A percentile compares a stretch with the other conserved stretches of the same genome.
Conservation (phyloP, 768 basidiomycete species). For the Pisolithus albus region DNA sequence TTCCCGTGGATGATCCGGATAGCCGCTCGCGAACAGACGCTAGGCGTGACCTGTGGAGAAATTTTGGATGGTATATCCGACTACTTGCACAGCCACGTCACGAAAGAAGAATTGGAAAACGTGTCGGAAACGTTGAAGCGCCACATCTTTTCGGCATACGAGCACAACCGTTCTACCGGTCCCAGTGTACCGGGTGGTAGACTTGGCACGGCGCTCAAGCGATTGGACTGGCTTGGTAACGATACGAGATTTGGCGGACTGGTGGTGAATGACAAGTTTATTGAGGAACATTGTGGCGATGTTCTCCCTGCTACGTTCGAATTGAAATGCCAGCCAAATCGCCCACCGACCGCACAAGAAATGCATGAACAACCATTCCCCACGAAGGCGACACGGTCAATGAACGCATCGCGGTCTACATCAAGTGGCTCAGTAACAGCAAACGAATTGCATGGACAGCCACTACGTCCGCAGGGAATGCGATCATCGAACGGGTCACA, state of each 20-base stretch:
- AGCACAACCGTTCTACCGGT: conserved; percentile 58
- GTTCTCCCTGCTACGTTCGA: conserved; percentile 54
- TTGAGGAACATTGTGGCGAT: conserved; percentile 41
- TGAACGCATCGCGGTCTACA: conserved; percentile 3
- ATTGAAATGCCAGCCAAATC: conserved; percentile 43
- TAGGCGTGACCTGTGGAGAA: conserved; percentile 64
- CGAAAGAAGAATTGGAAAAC: conserved; percentile 45
- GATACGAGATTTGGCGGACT: conserved; percentile 63
- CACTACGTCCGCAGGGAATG: too few species aligned
- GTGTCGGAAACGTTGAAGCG: conserved; percentile 32
- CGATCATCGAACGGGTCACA: too few species aligned
- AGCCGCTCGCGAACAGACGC: conserved; percentile 34
- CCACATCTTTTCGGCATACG: conserved; percentile 46
- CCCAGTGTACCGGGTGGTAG: conserved; percentile 62
- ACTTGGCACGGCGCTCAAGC: conserved; percentile 54
- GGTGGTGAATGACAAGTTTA: conserved; percentile 35
- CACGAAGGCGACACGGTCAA: conserved; percentile 11
- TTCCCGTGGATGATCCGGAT: conserved; percentile 54
- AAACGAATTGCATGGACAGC: too few species aligned
- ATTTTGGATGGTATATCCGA: conserved; percentile 49
- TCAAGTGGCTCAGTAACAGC: too few species aligned
- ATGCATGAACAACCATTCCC: conserved; percentile 40
- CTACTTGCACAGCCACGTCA: conserved; percentile 44
- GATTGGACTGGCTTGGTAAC: conserved; percentile 59
- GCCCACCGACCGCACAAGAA: conserved; percentile 46